A percentile compares a stretch with the other conserved stretches of the same genome.
Evolutionary conservation across 1,139 yeast species (phyloP).

Genomic region (Maudiozyma humilis): DNA sequence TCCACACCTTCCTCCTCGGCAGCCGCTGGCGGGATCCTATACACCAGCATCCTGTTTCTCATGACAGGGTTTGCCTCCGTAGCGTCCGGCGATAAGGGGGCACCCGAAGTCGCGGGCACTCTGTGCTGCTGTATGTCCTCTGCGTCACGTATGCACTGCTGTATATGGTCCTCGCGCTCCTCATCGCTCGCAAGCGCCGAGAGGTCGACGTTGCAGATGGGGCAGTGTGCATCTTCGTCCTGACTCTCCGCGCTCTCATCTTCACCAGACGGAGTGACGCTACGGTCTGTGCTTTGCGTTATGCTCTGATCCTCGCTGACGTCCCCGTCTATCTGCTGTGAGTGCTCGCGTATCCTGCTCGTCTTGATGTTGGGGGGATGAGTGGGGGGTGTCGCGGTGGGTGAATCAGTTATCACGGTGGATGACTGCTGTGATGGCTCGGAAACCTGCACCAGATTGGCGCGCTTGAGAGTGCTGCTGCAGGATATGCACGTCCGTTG

Average conservation of each 20-base stretch:
- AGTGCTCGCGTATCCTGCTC: slow-evolving; percentile 1
- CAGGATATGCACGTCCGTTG: too few species aligned
- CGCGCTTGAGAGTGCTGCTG: slow-evolving; percentile 31
- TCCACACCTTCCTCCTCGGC: background rate
- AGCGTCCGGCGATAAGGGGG: background rate
- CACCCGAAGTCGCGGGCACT: background rate
- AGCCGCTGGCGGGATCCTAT: slow-evolving; percentile 45
- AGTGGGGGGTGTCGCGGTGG: too few species aligned
- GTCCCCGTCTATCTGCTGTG: slow-evolving; percentile 36
- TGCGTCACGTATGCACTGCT: slow-evolving; percentile 54
- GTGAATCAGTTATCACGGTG: too few species aligned
- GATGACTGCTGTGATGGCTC: too few species aligned
- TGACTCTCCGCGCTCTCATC: too few species aligned
- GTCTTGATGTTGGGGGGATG: slow-evolving; percentile 4
- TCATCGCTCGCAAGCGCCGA: slow-evolving; percentile 25
- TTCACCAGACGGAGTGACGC: too few species aligned
- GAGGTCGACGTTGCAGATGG: slow-evolving; percentile 45
- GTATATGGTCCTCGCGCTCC: slow-evolving; percentile 56
- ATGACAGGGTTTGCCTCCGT: slow-evolving; percentile 7
- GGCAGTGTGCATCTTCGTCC: slow-evolving; percentile 45
- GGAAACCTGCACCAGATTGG: slow-evolving; percentile 35
- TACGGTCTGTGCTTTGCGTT: too few species aligned
- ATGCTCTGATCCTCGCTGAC: slow-evolving; percentile 31
- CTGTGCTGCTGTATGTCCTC: slow-evolving; percentile 54
- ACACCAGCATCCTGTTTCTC: slow-evolving; percentile 79